Percentiles rank a stretch among this genome's conserved stretches.
phyloP scores from a whole-genome alignment of 805 yeast genomes.

The Ogataea degrootiae region DNA sequence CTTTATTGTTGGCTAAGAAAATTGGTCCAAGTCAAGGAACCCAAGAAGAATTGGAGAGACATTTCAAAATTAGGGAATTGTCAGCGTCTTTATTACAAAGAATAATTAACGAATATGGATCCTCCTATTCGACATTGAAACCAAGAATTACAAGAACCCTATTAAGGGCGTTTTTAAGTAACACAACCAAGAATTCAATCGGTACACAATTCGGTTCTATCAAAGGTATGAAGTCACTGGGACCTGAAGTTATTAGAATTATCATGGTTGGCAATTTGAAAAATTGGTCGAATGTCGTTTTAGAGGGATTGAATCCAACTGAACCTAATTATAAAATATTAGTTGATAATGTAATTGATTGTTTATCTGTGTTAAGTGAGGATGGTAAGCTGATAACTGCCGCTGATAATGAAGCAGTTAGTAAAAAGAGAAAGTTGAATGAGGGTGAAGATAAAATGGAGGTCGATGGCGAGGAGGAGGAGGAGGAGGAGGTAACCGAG shows the following conservation, averaged over 20 bases:
- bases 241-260: conserved; percentile 82
- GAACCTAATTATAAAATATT: conserved; percentile 18
- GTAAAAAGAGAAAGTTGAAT: conserved; percentile 10
- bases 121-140: conserved; percentile 80
- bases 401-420: conserved; percentile 5
- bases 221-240: conserved; percentile 76
- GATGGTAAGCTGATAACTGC: conserved; percentile 26
- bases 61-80: conserved; percentile 72
- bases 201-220: conserved; percentile 94
- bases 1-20: conserved; percentile 81
- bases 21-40: conserved; percentile 47
- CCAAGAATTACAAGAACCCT: conserved; percentile 93
- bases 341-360: conserved; percentile 50
- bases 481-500: conserved; percentile 28
- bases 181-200: conserved; percentile 60
- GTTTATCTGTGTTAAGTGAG: conserved; percentile 44
- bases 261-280: conserved; percentile 78
- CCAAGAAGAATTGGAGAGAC: conserved; percentile 25
- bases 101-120: conserved; percentile 75
- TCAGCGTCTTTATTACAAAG: conserved; percentile 80
- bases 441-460: conserved; percentile 29
- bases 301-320: conserved; percentile 26
- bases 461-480: conserved; percentile 31
- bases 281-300: conserved; percentile 68
- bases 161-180: conserved; percentile 81